Conservation (phyloP, 768 basidiomycete genomes). For the Tricholomella constricta region DNA sequence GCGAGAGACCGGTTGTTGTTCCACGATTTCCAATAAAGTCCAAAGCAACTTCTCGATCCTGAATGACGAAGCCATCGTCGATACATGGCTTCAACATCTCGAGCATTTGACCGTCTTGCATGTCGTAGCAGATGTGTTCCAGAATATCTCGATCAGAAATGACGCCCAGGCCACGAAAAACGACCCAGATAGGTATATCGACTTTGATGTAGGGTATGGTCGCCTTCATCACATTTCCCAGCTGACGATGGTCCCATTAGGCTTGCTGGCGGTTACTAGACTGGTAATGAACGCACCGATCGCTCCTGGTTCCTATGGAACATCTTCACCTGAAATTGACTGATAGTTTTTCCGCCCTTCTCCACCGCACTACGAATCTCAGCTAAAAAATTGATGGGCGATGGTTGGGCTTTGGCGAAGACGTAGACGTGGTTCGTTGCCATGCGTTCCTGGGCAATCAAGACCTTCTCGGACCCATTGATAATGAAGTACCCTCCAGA, state of each 20-base stretch:
- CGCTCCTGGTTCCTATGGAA: constrained; percentile 89
- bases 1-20: constrained; percentile 87
- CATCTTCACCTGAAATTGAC: constrained; percentile 98
- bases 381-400: constrained; percentile 92
- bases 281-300: constrained; percentile 55
- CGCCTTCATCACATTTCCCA: constrained; percentile 93
- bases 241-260: constrained; percentile 39
- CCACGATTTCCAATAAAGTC: constrained; percentile 99
- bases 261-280: constrained; percentile 5
- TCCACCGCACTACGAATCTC: constrained; percentile 98
- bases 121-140: constrained; percentile 98
- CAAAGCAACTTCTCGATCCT: constrained; percentile 94
- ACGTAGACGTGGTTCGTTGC: constrained; percentile 99
- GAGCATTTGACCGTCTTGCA: constrained; percentile 93
- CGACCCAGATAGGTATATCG: constrained; percentile 98
- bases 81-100: constrained; percentile 99
- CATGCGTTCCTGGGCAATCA: constrained; percentile 99
- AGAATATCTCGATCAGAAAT: constrained; percentile 97
- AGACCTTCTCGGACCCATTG: constrained; percentile 99
- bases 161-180: constrained; percentile 96
- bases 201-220: constrained; percentile 98
- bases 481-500: constrained; percentile 99
- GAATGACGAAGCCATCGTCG: constrained; percentile 97
- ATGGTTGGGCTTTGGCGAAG: constrained; percentile 96
- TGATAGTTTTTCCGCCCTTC: constrained; percentile 97